phyloP scores from a whole-genome alignment of 2,329 filamentous ascomycete species.

The Sclerotinia nivalis region DNA sequence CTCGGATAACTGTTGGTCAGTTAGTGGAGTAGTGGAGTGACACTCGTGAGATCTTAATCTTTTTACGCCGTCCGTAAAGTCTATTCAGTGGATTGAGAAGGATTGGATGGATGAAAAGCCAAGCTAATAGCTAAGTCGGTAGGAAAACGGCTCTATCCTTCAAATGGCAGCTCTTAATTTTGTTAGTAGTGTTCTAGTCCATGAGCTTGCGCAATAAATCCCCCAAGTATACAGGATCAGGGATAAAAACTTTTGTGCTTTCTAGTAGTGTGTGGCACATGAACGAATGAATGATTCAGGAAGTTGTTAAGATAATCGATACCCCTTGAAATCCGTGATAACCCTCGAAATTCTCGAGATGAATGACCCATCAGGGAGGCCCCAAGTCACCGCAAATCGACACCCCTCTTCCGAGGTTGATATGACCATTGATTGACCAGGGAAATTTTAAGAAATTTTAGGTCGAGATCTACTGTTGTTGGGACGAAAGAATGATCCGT shows the following conservation, averaged over 20 bases:
- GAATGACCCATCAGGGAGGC: slow-evolving; percentile 2
- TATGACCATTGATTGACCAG: background rate
- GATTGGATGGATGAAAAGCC: slow-evolving; percentile 15
- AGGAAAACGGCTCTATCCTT: slow-evolving; percentile 11
- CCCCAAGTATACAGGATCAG: slow-evolving; percentile 1
- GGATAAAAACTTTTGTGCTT: slow-evolving; percentile 2
- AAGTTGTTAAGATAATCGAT: slow-evolving; percentile 12
- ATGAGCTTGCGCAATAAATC: slow-evolving; percentile 17
- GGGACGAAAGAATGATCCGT: slow-evolving; percentile 11
- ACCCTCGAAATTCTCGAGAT: background rate
- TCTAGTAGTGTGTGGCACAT: slow-evolving; percentile 11
- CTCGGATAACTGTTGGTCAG: background rate
- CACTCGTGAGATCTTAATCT: slow-evolving; percentile 8
- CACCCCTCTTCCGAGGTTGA: slow-evolving; percentile 1
- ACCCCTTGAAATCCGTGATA: background rate
- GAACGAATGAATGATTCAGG: slow-evolving; percentile 15
- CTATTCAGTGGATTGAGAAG: background rate
- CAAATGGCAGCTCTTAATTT: slow-evolving; percentile 16
- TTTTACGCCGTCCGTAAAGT: slow-evolving; percentile 1
- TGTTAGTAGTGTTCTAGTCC: slow-evolving; percentile 1
- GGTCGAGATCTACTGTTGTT: slow-evolving; percentile 6
- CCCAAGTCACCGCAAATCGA: background rate
- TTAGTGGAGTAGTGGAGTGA: slow-evolving; percentile 5
- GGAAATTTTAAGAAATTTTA: slow-evolving; percentile 6
- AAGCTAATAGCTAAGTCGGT: background rate